Base-by-base conservation (phyloP, 345 rosid genomes). In the Gynandropsis gynandra region DNA sequence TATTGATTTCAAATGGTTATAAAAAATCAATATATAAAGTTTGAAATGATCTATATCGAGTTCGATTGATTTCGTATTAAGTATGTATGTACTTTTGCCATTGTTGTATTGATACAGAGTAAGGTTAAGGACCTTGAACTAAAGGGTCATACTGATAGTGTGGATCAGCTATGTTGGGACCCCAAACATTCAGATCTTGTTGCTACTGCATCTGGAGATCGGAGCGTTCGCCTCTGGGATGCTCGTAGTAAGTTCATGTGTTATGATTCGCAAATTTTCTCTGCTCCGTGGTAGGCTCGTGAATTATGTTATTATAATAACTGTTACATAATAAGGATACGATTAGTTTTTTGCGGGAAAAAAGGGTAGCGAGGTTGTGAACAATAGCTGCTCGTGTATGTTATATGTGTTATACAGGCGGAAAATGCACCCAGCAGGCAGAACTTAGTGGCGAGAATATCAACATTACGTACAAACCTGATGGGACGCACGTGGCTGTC, bases 161-260 rank as follows among this genome's bases (percentile, higher is more conserved):
- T 92, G 58, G 99, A 92, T 80, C 99, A 93, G 73, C 76, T 93
- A 10, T 93, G 99, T 65, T 93, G 99, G 99, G 99, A 88, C 48
- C 95, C 99, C 0, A 88, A 85, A 63, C 99, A 88, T 70, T 72
- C 89, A 34, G 99, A 93, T 73, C 68, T 88, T 31, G 75, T 88
- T 65, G 97, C 97, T 14, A 93, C 97, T 17, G 99, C 99, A 8
- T 88, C 99, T 2, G 99, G 99, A 0, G 97, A 93, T 75, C 85
- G 85, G 76, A 93, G 95, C 13, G 97, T 93, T 52, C 85, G 99
- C 44, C 67, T 93, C 35, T 93, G 98, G 98, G 98, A 92, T 74
- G 94, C 93, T 59, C 95, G 97, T 11, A 88, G 97, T 92, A 76
- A 78, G 97, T 80, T 56, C 46, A 35, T 58, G 5, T 24, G 29